phyloP scores from a whole-genome alignment of 305 asterid genomes.

The Rubia balearica region DNA sequence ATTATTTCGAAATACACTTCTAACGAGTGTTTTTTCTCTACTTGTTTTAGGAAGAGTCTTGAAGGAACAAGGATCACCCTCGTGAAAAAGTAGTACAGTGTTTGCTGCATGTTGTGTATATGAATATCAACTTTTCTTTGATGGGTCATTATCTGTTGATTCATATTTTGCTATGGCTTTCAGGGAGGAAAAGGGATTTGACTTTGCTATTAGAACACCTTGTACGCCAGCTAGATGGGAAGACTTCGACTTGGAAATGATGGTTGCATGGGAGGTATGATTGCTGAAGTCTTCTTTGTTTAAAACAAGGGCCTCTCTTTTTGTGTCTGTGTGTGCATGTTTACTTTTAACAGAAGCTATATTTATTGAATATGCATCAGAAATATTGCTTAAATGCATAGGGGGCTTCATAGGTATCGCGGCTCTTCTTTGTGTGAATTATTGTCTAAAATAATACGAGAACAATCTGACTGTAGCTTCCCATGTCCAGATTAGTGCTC shows the following conservation, averaged over 20 bases:
- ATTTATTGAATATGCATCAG: not conserved
- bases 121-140: not conserved
- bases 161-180: slow-evolving; percentile 16
- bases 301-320: not conserved
- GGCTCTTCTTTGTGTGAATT: not conserved
- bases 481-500: not conserved
- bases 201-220: slow-evolving; percentile 71
- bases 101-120: slow-evolving; percentile 10
- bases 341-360: not conserved
- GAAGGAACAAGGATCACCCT: slow-evolving; percentile 94
- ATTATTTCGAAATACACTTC: slow-evolving; percentile 1
- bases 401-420: not conserved
- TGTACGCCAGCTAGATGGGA: slow-evolving; percentile 90
- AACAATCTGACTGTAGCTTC: not conserved
- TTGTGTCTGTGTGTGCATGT: not conserved
- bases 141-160: not conserved
- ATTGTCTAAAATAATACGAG: not conserved
- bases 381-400: not conserved
- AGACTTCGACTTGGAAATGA: slow-evolving; percentile 84
- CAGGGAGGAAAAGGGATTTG: slow-evolving; percentile 73
- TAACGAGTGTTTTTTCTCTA: not conserved
- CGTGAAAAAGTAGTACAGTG: slow-evolving; percentile 42
- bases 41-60: slow-evolving; percentile 68
- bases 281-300: slow-evolving; percentile 2
- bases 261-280: slow-evolving; percentile 93